Evolutionary conservation across 176 grass and related monocot genomes (phyloP).

Genomic region (Phoenix roebelenii): DNA sequence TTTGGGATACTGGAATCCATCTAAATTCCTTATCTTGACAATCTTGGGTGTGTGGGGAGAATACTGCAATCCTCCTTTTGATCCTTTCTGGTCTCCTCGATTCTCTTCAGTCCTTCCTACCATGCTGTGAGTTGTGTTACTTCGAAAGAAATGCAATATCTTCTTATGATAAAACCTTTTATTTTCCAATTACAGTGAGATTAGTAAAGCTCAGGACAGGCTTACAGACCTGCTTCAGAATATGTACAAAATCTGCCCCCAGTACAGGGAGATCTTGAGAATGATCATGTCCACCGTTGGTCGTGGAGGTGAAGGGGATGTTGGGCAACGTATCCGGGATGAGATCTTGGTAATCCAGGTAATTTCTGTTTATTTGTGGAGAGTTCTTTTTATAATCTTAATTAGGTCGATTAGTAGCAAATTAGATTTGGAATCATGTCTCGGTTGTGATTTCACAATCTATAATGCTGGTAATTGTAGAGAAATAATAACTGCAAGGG

Average conservation of each 20-base stretch:
- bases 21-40: no score
- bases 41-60: no score
- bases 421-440: no score
- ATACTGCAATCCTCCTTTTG: no score
- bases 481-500: constrained; percentile 96
- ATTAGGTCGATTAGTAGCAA: background rate
- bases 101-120: no score
- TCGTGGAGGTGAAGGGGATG: constrained; percentile 97
- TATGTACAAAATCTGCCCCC: constrained; percentile 72
- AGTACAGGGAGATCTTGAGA: constrained; percentile 74
- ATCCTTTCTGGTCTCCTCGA: no score
- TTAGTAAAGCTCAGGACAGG: constrained; percentile 92
- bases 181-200: constrained; percentile 59
- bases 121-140: no score
- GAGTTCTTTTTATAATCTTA: constrained; percentile 2
- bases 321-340: constrained; percentile 97
- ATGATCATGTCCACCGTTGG: constrained; percentile 88
- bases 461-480: constrained; percentile 32
- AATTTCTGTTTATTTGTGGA: background rate
- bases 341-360: constrained; percentile 99
- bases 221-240: constrained; percentile 73
- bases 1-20: no score
- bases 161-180: no score
- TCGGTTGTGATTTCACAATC: no score
- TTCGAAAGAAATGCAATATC: no score